These are phyloP conservation scores for Sarocladiaceae sp. DNA, from an alignment of 2,329 filamentous ascomycete species.

Conservation along the genomic window DNA sequence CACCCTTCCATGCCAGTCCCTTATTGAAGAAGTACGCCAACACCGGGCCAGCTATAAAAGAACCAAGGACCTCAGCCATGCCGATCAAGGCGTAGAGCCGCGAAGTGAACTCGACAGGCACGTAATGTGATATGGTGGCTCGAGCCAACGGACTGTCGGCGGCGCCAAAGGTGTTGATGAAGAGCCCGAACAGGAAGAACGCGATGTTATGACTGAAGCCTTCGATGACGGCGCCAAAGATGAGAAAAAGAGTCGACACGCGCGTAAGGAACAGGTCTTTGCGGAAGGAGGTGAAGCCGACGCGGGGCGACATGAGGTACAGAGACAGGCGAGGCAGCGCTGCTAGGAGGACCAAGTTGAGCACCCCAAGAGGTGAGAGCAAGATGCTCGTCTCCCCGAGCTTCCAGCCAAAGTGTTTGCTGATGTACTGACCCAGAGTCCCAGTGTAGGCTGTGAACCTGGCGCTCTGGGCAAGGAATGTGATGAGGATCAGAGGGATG, in stretches of 20 bases:
- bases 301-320: constrained; percentile 25
- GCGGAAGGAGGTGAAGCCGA: constrained; percentile 25
- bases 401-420: constrained; percentile 37
- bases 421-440: constrained; percentile 35
- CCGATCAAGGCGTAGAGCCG: constrained; percentile 34
- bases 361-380: constrained; percentile 32
- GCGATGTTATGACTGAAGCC: constrained; percentile 25
- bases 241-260: constrained; percentile 25
- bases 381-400: constrained; percentile 35
- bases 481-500: constrained; percentile 30
- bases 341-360: constrained; percentile 30
- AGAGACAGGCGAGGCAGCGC: constrained; percentile 28
- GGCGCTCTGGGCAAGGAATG: constrained; percentile 31
- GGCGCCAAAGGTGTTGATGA: constrained; percentile 30
- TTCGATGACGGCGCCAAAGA: constrained; percentile 26
- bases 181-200: constrained; percentile 30
- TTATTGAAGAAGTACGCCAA: constrained; percentile 31
- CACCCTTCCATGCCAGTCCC: constrained; percentile 27
- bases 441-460: constrained; percentile 27
- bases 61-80: constrained; percentile 32
- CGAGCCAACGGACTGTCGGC: constrained; percentile 31
- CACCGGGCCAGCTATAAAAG: constrained; percentile 33
- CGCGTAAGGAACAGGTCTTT: constrained; percentile 32
- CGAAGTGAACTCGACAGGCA: constrained; percentile 30
- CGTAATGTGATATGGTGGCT: constrained; percentile 33